Evolutionary conservation across 805 yeast genomes (phyloP).

Genomic region (Metschnikowia vanudenii): DNA sequence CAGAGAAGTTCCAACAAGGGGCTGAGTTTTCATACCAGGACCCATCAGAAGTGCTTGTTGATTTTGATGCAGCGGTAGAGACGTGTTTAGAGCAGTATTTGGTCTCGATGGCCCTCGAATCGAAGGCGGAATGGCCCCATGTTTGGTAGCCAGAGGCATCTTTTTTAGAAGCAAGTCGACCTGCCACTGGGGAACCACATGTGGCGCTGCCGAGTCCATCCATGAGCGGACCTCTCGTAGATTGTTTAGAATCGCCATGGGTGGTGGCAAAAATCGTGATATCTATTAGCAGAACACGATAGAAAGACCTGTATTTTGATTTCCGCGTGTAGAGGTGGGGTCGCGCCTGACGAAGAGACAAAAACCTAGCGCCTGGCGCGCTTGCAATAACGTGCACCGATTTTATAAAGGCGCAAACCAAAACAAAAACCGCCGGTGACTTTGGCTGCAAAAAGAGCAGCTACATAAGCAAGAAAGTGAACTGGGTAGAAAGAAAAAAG

Average conservation of each 20-base stretch:
- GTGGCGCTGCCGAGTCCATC: slow-evolving; percentile 16
- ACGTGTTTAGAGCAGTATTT: background rate
- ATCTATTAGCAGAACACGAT: background rate
- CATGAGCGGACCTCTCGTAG: slow-evolving; percentile 17
- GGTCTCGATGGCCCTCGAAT: slow-evolving; percentile 3
- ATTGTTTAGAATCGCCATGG: slow-evolving; percentile 22
- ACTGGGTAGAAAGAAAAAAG: too few species aligned
- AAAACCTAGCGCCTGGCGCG: background rate
- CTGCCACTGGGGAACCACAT: slow-evolving; percentile 14
- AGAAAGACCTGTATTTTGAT: slow-evolving; percentile 1
- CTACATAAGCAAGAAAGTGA: too few species aligned
- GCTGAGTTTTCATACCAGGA: background rate
- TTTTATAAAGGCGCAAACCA: background rate
- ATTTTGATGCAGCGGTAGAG: background rate
- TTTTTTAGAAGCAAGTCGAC: slow-evolving; percentile 9
- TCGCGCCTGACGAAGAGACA: background rate
- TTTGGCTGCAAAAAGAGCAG: background rate
- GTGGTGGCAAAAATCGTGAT: background rate
- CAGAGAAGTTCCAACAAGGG: too few species aligned
- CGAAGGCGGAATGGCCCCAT: slow-evolving; percentile 1
- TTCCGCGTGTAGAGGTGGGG: background rate
- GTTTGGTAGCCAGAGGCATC: background rate
- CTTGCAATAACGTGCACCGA: background rate
- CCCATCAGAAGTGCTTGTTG: background rate
- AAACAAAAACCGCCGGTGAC: too few species aligned